Evolutionary conservation across 2,329 filamentous ascomycete genomes (phyloP).

Genomic region (Sclerotinia nivalis): DNA sequence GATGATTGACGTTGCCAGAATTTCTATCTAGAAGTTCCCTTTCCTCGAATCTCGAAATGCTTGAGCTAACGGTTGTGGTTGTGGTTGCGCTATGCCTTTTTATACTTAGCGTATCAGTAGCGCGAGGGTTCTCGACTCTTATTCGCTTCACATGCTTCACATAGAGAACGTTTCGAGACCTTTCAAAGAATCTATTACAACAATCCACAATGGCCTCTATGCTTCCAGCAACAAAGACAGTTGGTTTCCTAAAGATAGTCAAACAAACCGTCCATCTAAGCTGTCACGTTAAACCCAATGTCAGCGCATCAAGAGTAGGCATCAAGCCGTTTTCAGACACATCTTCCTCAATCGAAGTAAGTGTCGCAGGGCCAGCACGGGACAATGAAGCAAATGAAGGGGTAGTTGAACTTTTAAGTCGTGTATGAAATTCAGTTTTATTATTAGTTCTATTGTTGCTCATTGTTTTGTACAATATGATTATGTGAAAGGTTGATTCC

Average conservation of each 20-base stretch:
- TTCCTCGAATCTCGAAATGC: conserved; percentile 16
- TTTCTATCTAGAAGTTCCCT: neutral
- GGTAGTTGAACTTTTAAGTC: conserved; percentile 61
- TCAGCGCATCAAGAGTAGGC: conserved; percentile 61
- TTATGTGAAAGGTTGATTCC: neutral
- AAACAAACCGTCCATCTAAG: conserved; percentile 53
- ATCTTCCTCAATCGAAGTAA: conserved; percentile 60
- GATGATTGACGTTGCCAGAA: neutral
- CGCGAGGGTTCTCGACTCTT: neutral
- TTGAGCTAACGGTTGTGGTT: neutral
- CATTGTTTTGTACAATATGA: too few species aligned
- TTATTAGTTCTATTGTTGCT: neutral
- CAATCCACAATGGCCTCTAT: neutral
- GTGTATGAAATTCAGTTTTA: conserved; percentile 45
- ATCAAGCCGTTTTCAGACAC: conserved; percentile 52
- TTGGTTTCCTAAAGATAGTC: neutral
- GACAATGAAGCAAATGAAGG: conserved; percentile 71
- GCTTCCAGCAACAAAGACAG: neutral
- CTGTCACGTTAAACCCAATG: conserved; percentile 68
- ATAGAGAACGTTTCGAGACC: neutral
- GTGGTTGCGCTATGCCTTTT: neutral
- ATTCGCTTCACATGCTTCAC: neutral
- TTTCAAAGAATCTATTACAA: neutral
- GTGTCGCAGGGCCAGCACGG: conserved; percentile 63
- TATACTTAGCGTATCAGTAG: neutral